These are phyloP conservation scores for Sphagnurus paluster DNA, from an alignment of 1,284 basidiomycete species.

Conservation along the genomic window DNA sequence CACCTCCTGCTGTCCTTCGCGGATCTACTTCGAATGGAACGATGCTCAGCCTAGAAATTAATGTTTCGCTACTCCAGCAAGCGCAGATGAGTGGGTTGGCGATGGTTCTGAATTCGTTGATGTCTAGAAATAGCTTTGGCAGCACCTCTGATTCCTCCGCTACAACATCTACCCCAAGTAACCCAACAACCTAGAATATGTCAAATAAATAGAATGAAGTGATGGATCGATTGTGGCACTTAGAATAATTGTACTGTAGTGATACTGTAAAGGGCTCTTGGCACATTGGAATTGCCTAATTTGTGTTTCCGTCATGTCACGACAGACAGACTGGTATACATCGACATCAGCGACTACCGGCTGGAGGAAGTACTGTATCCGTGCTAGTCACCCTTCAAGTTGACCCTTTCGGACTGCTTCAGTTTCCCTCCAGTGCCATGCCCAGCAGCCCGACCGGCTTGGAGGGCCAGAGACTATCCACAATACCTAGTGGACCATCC, in stretches of 20 bases:
- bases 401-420: background rate
- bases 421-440: background rate
- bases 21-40: constrained; percentile 68
- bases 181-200: background rate
- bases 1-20: constrained; percentile 67
- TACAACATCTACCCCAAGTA: background rate
- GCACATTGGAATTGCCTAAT: background rate
- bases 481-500: constrained; percentile 28
- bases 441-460: constrained; percentile 5
- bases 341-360: background rate
- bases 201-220: background rate
- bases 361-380: background rate
- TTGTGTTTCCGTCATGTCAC: background rate
- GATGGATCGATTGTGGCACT: background rate
- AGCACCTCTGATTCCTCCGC: background rate
- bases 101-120: constrained; percentile 66
- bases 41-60: constrained; percentile 73
- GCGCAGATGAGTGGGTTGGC: constrained; percentile 74
- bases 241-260: background rate
- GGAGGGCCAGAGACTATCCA: constrained; percentile 6
- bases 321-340: background rate
- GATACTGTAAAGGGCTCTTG: background rate
- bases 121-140: constrained; percentile 34
- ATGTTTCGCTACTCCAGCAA: constrained; percentile 65
- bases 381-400: background rate